A percentile compares a stretch with the other conserved stretches of the same genome.
phyloP scores from a whole-genome alignment of 1,139 yeast genomes.

The Yamadazyma trypodendri region DNA sequence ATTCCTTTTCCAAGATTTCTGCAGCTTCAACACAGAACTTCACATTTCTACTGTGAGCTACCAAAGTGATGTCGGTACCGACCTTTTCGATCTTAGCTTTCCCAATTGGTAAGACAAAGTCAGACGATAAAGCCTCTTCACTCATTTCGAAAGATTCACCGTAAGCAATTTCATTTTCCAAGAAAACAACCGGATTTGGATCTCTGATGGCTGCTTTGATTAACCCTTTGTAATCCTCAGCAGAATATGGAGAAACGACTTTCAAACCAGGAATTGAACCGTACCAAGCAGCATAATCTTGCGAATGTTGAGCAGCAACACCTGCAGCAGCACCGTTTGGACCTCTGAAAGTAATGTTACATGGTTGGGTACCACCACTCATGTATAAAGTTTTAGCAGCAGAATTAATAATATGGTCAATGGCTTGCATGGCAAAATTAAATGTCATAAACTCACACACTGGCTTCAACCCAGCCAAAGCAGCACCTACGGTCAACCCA shows the following conservation, averaged over 20 bases:
- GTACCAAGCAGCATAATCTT: conserved; percentile 97
- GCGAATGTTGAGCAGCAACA: conserved; percentile 99
- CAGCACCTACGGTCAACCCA: conserved; percentile 96
- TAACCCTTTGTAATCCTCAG: conserved; percentile 96
- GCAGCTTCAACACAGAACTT: conserved; percentile 88
- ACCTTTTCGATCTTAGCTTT: conserved; percentile 92
- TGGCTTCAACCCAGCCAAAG: conserved; percentile 95
- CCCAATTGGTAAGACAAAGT: conserved; percentile 90
- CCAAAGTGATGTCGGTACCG: conserved; percentile 88
- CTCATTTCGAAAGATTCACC: conserved; percentile 89
- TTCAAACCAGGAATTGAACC: conserved; percentile 97
- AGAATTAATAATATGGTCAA: conserved; percentile 96
- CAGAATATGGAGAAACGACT: conserved; percentile 91
- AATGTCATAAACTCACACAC: conserved; percentile 98
- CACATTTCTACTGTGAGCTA: conserved; percentile 90
- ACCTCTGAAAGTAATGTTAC: conserved; percentile 97
- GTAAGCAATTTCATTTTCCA: conserved; percentile 93
- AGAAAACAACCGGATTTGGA: conserved; percentile 95
- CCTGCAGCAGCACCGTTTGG: conserved; percentile 99
- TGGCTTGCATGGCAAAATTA: conserved; percentile 99
- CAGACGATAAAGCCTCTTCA: conserved; percentile 86
- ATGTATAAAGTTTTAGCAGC: conserved; percentile 98
- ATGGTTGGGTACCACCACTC: conserved; percentile 98
- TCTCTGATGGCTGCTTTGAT: conserved; percentile 96
- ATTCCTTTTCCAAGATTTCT: conserved; percentile 73